Evolutionary conservation across 768 basidiomycete species (phyloP).

Genomic region (Psilocybe cubensis): DNA sequence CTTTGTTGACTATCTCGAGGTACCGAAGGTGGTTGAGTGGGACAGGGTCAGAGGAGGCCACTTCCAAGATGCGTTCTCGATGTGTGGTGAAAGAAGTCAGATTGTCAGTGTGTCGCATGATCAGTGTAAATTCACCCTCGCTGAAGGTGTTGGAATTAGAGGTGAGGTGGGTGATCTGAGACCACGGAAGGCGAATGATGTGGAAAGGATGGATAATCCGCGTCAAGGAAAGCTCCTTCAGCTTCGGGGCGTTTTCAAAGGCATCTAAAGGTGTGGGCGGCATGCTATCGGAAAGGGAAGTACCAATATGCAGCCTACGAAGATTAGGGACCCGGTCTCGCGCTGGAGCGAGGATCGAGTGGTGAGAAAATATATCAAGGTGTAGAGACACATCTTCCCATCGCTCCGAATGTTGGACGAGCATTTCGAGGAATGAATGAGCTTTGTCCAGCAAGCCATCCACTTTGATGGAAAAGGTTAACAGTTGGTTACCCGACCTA

Average conservation of each 20-base stretch:
- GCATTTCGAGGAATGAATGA: conserved; percentile 7
- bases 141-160: conserved; percentile 20
- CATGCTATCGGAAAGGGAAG: conserved; percentile 1
- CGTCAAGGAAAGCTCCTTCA: conserved; percentile 15
- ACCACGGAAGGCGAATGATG: conserved; percentile 24
- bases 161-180: conserved; percentile 22
- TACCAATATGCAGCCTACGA: conserved; percentile 13
- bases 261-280: conserved; percentile 16
- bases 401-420: conserved; percentile 20
- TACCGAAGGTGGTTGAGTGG: conserved; percentile 20
- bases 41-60: conserved; percentile 19
- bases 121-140: conserved; percentile 27
- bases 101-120: conserved; percentile 17
- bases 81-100: conserved; percentile 22
- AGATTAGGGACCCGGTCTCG: conserved; percentile 19
- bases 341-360: conserved; percentile 10
- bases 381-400: conserved; percentile 24
- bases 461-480: conserved; percentile 21
- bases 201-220: conserved; percentile 19
- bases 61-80: conserved; percentile 24
- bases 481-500: conserved; percentile 20
- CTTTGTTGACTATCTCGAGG: conserved; percentile 24
- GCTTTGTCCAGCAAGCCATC: not conserved
- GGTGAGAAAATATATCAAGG: conserved; percentile 16
- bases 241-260: conserved; percentile 23